A percentile compares a stretch with the other conserved stretches of the same genome.
phyloP scores from a whole-genome alignment of 495 filamentous ascomycete genomes.

The Melanomma pulvis-pyrius region DNA sequence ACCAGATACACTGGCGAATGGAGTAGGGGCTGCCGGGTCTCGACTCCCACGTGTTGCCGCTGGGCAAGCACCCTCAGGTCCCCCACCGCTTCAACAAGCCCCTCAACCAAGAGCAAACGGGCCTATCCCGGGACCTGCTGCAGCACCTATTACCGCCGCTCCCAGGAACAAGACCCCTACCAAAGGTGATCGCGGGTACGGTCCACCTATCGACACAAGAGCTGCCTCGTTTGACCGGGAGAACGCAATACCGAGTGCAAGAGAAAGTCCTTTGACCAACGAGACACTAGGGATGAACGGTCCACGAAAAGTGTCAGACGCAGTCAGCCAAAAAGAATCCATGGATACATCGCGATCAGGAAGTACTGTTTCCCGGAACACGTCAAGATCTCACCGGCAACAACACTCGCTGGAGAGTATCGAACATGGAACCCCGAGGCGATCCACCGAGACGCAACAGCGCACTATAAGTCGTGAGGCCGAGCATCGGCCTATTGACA shows the following conservation, averaged over 20 bases:
- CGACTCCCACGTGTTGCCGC: slow-evolving; percentile 68
- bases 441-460: slow-evolving; percentile 35
- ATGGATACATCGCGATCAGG: slow-evolving; percentile 34
- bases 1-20: slow-evolving; percentile 41
- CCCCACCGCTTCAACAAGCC: slow-evolving; percentile 83
- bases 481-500: slow-evolving; percentile 42
- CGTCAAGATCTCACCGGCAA: slow-evolving; percentile 35
- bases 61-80: slow-evolving; percentile 74
- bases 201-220: slow-evolving; percentile 58
- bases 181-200: slow-evolving; percentile 46
- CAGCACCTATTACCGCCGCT: slow-evolving; percentile 7
- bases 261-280: slow-evolving; percentile 45
- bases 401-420: slow-evolving; percentile 40
- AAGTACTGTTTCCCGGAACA: slow-evolving; percentile 33
- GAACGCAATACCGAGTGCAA: slow-evolving; percentile 54
- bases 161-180: slow-evolving; percentile 63
- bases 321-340: slow-evolving; percentile 21
- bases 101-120: slow-evolving; percentile 68
- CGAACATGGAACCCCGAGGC: slow-evolving; percentile 34
- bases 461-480: slow-evolving; percentile 26
- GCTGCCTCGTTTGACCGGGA: slow-evolving; percentile 50
- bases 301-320: slow-evolving; percentile 29
- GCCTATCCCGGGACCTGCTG: background rate
- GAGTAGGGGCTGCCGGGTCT: slow-evolving; percentile 47
- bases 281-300: slow-evolving; percentile 16